Base-by-base conservation (phyloP, 345 rosid genomes). In the Euphorbia lathyris region DNA sequence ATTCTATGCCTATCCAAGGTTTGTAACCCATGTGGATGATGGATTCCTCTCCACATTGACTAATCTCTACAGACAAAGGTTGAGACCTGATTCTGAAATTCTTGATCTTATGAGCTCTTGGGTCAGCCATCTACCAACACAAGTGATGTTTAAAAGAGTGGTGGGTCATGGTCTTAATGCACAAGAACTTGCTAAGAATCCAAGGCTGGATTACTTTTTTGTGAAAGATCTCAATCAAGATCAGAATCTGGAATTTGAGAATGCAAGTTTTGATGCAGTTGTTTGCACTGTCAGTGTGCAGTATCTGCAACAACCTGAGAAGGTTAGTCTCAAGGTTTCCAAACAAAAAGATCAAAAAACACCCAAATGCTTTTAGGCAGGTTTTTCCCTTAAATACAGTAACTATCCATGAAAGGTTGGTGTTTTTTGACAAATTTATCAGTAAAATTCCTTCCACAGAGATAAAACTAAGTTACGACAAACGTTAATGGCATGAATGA, bases 111-210 rank as follows among this genome's bases (percentile, higher is more conserved):
- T 88, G 98, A 91, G 97, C 81, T 89, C 98, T 51, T 93, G 97
- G 94, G 86, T 87, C 34, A 90, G 98, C 78, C 95, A 94, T 80
- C 79, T 91, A 22, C 97, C 98, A 4, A 68, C 69, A 55, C 89
- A 91, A 68, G 87, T 83, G 0, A 64, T 5, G 75, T 88, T 80
- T 85, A 81, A 78, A 73, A 89, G 87, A 82, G 90, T 94, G 51
- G 93, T 88, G 55, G 97, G 98, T 1, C 96, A 94, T 73, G 96
- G 98, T 55, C 93, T 94, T 51, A 94, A 91, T 40, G 93, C 95
- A n/a, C 93, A 82, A 63, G 98, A 94, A 79, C 96, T 94, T 48
- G 85, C 92, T 16, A 88, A 83, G 85, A 93, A 91, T 67, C 88
- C 85, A 30, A 70, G 83, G 63, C 71, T 88, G 55, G 89, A 88